A percentile compares a stretch with the other conserved stretches of the same genome.
phyloP scores from a whole-genome alignment of 2,329 filamentous ascomycete genomes.

The Fragosphaeria purpurea region DNA sequence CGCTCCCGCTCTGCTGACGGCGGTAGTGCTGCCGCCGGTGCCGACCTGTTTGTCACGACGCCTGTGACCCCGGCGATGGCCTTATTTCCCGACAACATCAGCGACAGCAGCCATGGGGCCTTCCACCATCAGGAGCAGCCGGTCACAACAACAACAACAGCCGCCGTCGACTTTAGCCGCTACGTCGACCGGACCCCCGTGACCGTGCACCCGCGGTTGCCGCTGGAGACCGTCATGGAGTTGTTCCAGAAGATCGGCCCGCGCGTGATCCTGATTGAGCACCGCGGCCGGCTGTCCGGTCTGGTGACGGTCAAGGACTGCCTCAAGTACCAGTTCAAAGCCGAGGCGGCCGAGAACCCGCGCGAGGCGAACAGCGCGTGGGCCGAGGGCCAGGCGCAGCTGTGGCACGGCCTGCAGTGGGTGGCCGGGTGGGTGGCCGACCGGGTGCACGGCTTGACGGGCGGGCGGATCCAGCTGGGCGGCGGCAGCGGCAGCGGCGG shows the following conservation, averaged over 20 bases:
- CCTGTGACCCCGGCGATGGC: slow-evolving; percentile 1
- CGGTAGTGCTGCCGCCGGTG: slow-evolving; percentile 30
- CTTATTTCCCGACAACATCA: neutral
- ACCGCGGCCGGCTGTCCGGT: slow-evolving; percentile 72
- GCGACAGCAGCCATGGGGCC: slow-evolving; percentile 42
- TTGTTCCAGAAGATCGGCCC: slow-evolving; percentile 94
- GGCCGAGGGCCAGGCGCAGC: slow-evolving; percentile 49
- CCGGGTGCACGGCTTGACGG: slow-evolving; percentile 40
- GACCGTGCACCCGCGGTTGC: slow-evolving; percentile 79
- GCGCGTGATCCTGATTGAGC: slow-evolving; percentile 83
- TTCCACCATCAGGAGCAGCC: slow-evolving; percentile 15
- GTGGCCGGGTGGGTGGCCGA: slow-evolving; percentile 50
- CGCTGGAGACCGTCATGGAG: slow-evolving; percentile 96
- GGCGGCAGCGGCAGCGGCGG: slow-evolving; percentile 25
- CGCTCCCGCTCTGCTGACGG: slow-evolving; percentile 16
- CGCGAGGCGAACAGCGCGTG: slow-evolving; percentile 34
- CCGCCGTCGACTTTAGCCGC: slow-evolving; percentile 66
- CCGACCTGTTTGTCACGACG: slow-evolving; percentile 20
- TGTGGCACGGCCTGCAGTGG: slow-evolving; percentile 50
- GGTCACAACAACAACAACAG: slow-evolving; percentile 16
- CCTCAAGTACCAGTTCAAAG: slow-evolving; percentile 93
- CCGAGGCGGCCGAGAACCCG: slow-evolving; percentile 68
- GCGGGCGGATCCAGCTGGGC: slow-evolving; percentile 47
- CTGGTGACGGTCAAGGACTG: slow-evolving; percentile 96
- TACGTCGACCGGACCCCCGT: slow-evolving; percentile 87